Conservation (phyloP, 2,329 filamentous ascomycete species). For the Penicillium sp. region DNA sequence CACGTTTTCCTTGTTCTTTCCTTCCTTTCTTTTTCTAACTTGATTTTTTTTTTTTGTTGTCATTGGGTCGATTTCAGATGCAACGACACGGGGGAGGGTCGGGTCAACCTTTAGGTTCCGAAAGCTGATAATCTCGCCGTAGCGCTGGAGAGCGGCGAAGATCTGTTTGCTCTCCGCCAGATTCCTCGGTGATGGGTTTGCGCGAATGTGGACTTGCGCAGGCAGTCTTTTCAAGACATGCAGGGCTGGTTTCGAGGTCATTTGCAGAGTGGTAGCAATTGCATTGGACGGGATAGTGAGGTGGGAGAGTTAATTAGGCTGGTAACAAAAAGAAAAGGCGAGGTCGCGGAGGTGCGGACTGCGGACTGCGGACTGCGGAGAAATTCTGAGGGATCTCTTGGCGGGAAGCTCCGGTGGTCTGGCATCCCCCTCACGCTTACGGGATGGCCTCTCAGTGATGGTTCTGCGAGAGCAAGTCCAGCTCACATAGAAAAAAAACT, state of each 20-base stretch:
- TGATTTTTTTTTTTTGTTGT: too few relatives aligned
- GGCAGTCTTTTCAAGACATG: constrained; percentile 9
- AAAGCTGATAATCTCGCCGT: constrained; percentile 38
- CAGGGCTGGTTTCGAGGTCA: constrained; percentile 6
- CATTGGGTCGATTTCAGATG: neutral
- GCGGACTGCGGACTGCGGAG: constrained; percentile 4
- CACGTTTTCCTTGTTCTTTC: too few relatives aligned
- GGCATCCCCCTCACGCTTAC: too few relatives aligned
- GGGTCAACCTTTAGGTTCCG: constrained; percentile 30
- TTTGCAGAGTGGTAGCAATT: neutral
- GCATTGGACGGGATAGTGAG: neutral
- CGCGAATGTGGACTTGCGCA: constrained; percentile 27
- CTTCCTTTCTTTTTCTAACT: too few relatives aligned
- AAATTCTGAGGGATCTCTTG: constrained; percentile 13
- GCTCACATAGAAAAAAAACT: too few relatives aligned
- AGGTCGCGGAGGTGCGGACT: too few relatives aligned
- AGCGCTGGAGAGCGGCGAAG: constrained; percentile 35
- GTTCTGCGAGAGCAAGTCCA: too few relatives aligned
- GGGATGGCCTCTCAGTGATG: too few relatives aligned
- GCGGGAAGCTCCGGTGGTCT: neutral
- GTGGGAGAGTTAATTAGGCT: neutral
- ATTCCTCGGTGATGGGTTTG: constrained; percentile 23
- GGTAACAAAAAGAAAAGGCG: neutral
- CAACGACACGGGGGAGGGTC: neutral
- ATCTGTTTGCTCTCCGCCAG: constrained; percentile 32